Evolutionary conservation across 108 stramenopile genomes (phyloP), one percentile per base, ranked within the genome.

Genomic region (Chaetoceros tenuissimus): DNA sequence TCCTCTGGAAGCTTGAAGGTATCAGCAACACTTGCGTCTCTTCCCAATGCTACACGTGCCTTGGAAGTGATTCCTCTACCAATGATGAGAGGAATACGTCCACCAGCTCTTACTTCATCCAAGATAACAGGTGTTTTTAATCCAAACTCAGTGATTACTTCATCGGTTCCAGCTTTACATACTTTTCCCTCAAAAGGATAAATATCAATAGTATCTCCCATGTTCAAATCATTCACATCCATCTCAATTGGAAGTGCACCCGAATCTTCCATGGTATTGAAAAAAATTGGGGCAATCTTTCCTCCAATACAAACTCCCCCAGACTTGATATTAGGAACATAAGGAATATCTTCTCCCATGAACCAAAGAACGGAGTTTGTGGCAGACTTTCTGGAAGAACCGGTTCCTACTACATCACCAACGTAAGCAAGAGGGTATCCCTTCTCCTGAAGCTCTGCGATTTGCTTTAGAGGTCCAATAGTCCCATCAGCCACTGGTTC

Each of bases 281-380:
- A 96, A 73, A 96, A 96, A 55, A 96, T 96, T 46, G 96, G 96
- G 23, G 96, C 96, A 69, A 96, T 96, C 84, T 96, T 96, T 43
- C 75, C 76, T 7, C 96, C 96, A 65, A 96, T 75, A 56, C 92
- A 94, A 44, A 96, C 75, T 21, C 93, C 88, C 18, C 96, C 96
- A n/a, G 64, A 50, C 56, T 84, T 78, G 59, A 94, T 82, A 54
- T 96, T 96, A 54, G 96, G 96, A 17, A 94, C 90, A 56, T 88
- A 82, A 3, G 96, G 96, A 49, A 96, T 93, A 70, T 94, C 96
- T 8, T 87, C 74, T 34, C 93, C 96, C 85, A 96, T 89, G 77
- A 73, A 90, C 93, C 93, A 94, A 16, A 96, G 70, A 20, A 96
- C 88, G n/a, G 82, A 84, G 73, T 96, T 96, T 60, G 92, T 96